Base-by-base conservation (phyloP, 2,329 filamentous ascomycete genomes). In the Xylariaceae sp. region DNA sequence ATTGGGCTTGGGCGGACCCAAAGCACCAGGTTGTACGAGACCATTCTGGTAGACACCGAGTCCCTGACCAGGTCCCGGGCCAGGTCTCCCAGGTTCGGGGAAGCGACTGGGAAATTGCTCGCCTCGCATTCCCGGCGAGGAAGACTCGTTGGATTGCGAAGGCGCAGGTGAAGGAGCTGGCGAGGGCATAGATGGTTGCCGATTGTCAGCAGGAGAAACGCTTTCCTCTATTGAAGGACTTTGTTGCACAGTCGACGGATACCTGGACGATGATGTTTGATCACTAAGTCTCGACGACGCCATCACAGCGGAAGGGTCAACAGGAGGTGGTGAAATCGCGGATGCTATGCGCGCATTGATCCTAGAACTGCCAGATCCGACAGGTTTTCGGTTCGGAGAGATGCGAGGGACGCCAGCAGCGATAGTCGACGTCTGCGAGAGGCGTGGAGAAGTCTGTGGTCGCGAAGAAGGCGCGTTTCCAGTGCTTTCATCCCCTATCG, bases 341-440 rank as follows among this genome's bases (percentile, higher is more conserved):
- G 55, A 52, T 14, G 47, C 42, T 37, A 53, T 52, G 17, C 53
- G 56, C 7, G 34, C 32, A 11, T 47, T 53, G 14, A 56, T 56
- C 39, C 46, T 58, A 5, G 51, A 40, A 22, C 48, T 42, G 12
- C 54, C 56, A 7, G 61, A 63, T 4, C 57, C 61, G 12, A 64
- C 60, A 4, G 62, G 62, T 35, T 64, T 64, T 29, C 62, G 56
- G 17, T 48, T 59, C 6, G 61, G 62, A 1, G 60, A 52, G 5
- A 37, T 37, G 1, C 56, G 57, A 23, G 50, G 40, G n/a, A 44
- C 41, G 4, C 32, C 22, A 2, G 54, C 46, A 2, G 54, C 37
- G 4, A 45, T 54, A 8, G 45, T 44, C 8, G 43, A 38, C 23
- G 50, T 49, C 4, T 50, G 47, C 7, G 56, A 52, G 17, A 54